phyloP scores from a whole-genome alignment of 257 asterid species.

The Mentha longifolia region DNA sequence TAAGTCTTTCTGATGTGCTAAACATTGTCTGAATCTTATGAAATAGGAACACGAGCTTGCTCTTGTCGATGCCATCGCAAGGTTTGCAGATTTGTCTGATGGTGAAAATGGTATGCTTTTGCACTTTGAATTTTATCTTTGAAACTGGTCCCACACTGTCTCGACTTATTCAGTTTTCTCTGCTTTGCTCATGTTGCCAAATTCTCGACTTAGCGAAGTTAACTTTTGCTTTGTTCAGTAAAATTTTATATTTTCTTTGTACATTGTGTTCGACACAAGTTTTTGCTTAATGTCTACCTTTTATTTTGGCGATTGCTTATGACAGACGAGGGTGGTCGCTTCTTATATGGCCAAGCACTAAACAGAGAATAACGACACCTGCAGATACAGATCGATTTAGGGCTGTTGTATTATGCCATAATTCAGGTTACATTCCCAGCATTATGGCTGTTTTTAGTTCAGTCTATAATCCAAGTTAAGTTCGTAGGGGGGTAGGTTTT shows the following conservation, averaged over 20 bases:
- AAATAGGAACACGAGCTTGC: constrained; percentile 88
- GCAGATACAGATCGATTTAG: constrained; percentile 32
- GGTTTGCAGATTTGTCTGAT: constrained; percentile 73
- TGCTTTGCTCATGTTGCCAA: neutral
- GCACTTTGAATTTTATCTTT: neutral
- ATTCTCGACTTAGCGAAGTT: neutral
- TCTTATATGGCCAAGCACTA: constrained; percentile 73
- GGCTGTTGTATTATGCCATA: constrained; percentile 53
- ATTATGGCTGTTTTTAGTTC: constrained; percentile 39
- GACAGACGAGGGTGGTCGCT: constrained; percentile 73
- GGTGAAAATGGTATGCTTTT: constrained; percentile 78
- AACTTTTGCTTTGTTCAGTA: neutral
- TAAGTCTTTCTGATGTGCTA: constrained; percentile 16
- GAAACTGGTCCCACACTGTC: neutral
- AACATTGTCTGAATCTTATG: constrained; percentile 6
- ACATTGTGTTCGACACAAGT: neutral
- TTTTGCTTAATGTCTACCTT: neutral
- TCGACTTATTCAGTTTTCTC: neutral
- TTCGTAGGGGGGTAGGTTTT: constrained; percentile 39
- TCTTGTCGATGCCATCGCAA: constrained; percentile 70
- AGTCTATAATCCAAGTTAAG: constrained; percentile 45
- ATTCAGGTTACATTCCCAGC: constrained; percentile 28
- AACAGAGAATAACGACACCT: constrained; percentile 43
- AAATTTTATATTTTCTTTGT: neutral
- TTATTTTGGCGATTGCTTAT: constrained; percentile 15